Base-by-base conservation (phyloP, 352 stramenopile species). In the Pythium biforme region DNA sequence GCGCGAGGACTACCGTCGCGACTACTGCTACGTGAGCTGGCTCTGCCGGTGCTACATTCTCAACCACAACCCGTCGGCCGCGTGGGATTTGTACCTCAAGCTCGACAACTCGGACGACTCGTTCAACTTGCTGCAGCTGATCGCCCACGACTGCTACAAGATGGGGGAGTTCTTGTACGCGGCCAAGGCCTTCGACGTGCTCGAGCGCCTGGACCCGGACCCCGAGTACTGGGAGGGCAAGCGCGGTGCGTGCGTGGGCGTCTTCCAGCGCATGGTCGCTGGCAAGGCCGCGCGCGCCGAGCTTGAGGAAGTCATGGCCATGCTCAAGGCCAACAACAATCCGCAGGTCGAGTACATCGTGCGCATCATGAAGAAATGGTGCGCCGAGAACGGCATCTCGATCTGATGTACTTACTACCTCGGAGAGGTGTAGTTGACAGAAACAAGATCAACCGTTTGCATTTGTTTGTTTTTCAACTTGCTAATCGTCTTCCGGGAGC, bases 161-260 rank as follows among this genome's bases (percentile, higher is more conserved):
- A 98, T 98, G 84, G 96, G 96, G 22, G 90, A 97, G 55, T 99
- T 98, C 62, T 74, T 98, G 0, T 98, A 96, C 66, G 81, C 96
- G 1, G 95, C 96, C 31, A 98, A 98, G 73, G 91, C 89, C 3
- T 98, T 98, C 60, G 82, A 97, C 68, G 92, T 98, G 48, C 76
- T 99, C 23, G 89, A 98, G 71, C 79, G 95, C 17, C 77, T 98
- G 12, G 95, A 99, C 60, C 81, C 90, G 5, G 94, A 98, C 65
- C 91, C 95, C 1, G 94, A 99, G 75, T 99, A 98, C 71, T 98
- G 92, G 90, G 95, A 99, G 64, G 96, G 96, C 19, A 98, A 98
- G 72, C 89, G 94, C 37, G 96, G 96, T 27, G 93, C 94, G 17
- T 98, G 94, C 66, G 90, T 98, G 14, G 96, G 96, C 34, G 94